Base-by-base conservation (phyloP, 805 yeast species). In the Ogataea kodamae region DNA sequence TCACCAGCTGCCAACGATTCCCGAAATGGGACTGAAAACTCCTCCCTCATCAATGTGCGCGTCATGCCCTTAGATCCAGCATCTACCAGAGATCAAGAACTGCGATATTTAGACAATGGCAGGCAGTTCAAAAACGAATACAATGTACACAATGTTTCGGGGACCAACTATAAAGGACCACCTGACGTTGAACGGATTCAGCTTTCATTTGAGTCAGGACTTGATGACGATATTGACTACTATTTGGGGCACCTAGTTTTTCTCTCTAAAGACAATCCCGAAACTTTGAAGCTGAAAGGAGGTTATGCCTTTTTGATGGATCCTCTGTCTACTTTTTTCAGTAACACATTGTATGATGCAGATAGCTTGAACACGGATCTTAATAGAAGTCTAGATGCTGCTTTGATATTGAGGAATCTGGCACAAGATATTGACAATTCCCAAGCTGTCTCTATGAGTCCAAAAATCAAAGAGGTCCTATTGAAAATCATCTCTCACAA, bases 341-440 rank as follows among this genome's bases (percentile, higher is more conserved):
- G 41, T 16, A 51, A 54, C 28, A 22, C 35, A 3, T 32, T 34
- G 2, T 47, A 48, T 24, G 35, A 49, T 25, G 39, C 49, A 1
- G 14, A 26, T 8, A 40, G 53, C 5, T 37, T 37, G 6, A 46
- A 50, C 22, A 30, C 37, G 1, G 58, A 55, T 27, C 25, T 58
- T 13, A 54, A 57, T 27, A 52, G 52, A 19, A 45, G 58, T 9
- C 45, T 62, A 13, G 76, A 72, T 51, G 68, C 81, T 6, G 68
- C 80, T 48, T 65, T 92, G 25, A 74, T 84, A 12, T 63, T 92
- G 37, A 70, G 97, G 52, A 92, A 92, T 57, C 62, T 85, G 28
- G 74, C 85, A 3, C 95, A 90, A 54, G 96, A 88, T 55, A 72
- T 83, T 9, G 81, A 73, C 27, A 83, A 86, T 50, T 92, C 95